Conservation (phyloP, 2,329 filamentous ascomycete genomes). For the Fusarium caatingaense region DNA sequence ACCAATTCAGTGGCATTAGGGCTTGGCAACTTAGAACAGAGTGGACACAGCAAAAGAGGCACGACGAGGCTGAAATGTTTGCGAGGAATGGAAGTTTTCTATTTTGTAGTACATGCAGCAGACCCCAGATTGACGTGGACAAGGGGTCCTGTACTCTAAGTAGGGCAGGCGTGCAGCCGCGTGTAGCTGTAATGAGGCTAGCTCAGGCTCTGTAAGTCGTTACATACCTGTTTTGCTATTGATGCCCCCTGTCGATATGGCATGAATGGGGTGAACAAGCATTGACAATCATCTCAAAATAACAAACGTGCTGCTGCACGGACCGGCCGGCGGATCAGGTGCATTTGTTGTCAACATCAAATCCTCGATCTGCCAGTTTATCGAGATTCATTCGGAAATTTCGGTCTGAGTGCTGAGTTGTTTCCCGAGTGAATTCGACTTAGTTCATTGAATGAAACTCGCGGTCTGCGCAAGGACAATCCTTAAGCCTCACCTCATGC, state of each 20-base stretch:
- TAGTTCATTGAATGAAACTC: conserved; percentile 7
- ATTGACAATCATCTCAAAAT: conserved; percentile 29
- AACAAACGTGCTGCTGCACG: conserved; percentile 23
- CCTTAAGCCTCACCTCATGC: conserved; percentile 20
- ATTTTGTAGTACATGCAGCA: conserved; percentile 15
- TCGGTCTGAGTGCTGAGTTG: conserved; percentile 26
- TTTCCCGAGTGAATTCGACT: not conserved
- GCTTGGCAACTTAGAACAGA: conserved; percentile 2
- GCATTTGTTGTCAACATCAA: conserved; percentile 11
- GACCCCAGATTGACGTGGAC: conserved; percentile 14
- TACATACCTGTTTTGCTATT: conserved; percentile 25
- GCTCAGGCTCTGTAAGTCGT: conserved; percentile 10
- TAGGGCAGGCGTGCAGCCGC: conserved; percentile 18
- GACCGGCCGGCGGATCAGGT: conserved; percentile 2
- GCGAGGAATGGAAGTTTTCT: conserved; percentile 2
- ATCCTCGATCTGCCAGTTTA: conserved; percentile 2
- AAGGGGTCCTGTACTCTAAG: conserved; percentile 18
- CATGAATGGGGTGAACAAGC: conserved; percentile 18
- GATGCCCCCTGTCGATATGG: conserved; percentile 5
- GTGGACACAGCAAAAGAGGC: not conserved
- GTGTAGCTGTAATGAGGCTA: conserved; percentile 30
- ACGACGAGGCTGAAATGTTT: not conserved
- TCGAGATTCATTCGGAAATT: conserved; percentile 18
- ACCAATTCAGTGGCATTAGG: conserved; percentile 35
- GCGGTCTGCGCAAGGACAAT: conserved; percentile 11